These are phyloP conservation scores for Dentipellis sp. DNA, from an alignment of 768 basidiomycete species.

Conservation along the genomic window DNA sequence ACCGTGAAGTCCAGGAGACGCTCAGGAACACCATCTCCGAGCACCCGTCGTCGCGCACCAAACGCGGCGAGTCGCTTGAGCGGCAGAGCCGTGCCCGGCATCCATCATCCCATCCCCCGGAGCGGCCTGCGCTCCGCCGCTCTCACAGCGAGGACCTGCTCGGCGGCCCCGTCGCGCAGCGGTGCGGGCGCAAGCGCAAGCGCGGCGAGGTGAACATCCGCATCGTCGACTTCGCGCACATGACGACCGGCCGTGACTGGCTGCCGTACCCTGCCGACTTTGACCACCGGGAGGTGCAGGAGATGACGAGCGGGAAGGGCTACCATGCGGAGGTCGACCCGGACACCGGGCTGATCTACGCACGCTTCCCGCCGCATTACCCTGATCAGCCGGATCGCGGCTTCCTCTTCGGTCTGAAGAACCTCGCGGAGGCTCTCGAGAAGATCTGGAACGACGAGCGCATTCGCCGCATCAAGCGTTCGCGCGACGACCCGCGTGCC, in stretches of 20 bases:
- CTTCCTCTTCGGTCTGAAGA: conserved; percentile 86
- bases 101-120: background rate
- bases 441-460: conserved; percentile 86
- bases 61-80: conserved; percentile 73
- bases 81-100: conserved; percentile 25
- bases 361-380: conserved; percentile 91
- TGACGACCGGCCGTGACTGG: conserved; percentile 93
- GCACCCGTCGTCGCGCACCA: conserved; percentile 54
- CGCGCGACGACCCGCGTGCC: conserved; percentile 39
- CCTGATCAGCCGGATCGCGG: conserved; percentile 87
- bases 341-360: conserved; percentile 75
- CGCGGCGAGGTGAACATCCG: conserved; percentile 92
- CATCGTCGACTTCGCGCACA: conserved; percentile 97
- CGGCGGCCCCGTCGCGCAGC: conserved; percentile 54
- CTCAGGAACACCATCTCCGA: conserved; percentile 56
- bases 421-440: conserved; percentile 65
- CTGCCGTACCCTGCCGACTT: conserved; percentile 47
- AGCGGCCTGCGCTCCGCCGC: conserved; percentile 39
- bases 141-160: conserved; percentile 77
- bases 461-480: conserved; percentile 49
- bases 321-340: conserved; percentile 80
- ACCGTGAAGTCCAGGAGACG: conserved; percentile 75
- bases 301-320: conserved; percentile 52
- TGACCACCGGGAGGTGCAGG: conserved; percentile 29
- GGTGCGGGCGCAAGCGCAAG: conserved; percentile 56